phyloP scores from a whole-genome alignment of 2,329 filamentous ascomycete genomes.

The Fusarium subtropicale region DNA sequence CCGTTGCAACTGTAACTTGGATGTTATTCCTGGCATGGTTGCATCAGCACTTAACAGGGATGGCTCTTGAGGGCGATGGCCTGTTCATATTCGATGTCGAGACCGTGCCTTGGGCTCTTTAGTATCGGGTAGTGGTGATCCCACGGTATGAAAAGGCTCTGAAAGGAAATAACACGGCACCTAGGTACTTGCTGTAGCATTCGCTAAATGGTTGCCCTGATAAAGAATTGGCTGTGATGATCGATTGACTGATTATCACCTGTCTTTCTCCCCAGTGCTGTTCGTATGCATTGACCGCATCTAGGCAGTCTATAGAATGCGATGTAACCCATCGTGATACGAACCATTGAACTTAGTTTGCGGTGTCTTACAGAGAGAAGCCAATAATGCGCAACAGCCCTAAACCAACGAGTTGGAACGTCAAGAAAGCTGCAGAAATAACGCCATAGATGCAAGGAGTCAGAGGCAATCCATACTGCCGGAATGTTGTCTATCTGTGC shows the following conservation, averaged over 20 bases:
- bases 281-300: neutral
- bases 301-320: neutral
- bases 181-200: neutral
- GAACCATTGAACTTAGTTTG: neutral
- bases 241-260: neutral
- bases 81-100: neutral
- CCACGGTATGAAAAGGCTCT: neutral
- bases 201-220: slow-evolving; percentile 3
- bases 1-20: neutral
- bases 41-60: slow-evolving; percentile 7
- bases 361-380: neutral
- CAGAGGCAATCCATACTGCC: slow-evolving; percentile 17
- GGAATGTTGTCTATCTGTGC: slow-evolving; percentile 18
- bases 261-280: neutral
- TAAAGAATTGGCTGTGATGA: neutral
- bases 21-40: neutral
- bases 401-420: slow-evolving; percentile 11
- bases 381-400: neutral
- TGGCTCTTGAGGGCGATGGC: slow-evolving; percentile 9
- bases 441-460: slow-evolving; percentile 3
- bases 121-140: slow-evolving; percentile 16
- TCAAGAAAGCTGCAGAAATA: neutral
- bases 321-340: neutral
- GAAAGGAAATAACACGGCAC: neutral
- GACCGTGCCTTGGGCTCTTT: neutral